Percentiles rank a stretch among this genome's conserved stretches.
Conservation (phyloP, 768 basidiomycete genomes). For the Phaeolepiota aurea region DNA sequence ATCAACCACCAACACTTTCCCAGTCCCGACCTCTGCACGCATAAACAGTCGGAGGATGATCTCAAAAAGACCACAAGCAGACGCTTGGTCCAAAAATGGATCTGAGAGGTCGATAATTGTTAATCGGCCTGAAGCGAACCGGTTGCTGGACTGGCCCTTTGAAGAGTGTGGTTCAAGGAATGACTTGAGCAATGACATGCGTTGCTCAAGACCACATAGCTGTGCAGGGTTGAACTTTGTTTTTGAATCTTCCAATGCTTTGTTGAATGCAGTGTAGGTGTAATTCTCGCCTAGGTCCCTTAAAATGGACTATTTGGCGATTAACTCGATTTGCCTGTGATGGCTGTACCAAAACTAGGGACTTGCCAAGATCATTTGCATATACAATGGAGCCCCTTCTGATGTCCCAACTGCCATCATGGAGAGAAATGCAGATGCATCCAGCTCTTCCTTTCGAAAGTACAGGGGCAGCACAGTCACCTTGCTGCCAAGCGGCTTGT, state of each 20-base stretch:
- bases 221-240: slow-evolving; percentile 50
- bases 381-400: slow-evolving; percentile 57
- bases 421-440: slow-evolving; percentile 59
- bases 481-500: slow-evolving; percentile 38
- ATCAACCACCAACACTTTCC: slow-evolving; percentile 65
- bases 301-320: slow-evolving; percentile 40
- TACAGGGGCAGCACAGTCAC: slow-evolving; percentile 47
- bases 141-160: slow-evolving; percentile 2
- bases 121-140: slow-evolving; percentile 49
- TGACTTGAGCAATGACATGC: slow-evolving; percentile 50
- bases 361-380: slow-evolving; percentile 58
- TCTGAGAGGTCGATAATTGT: slow-evolving; percentile 69
- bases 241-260: slow-evolving; percentile 35
- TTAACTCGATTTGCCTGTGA: not conserved
- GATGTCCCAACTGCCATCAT: slow-evolving; percentile 68
- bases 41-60: slow-evolving; percentile 60
- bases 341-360: not conserved
- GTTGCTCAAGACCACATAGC: slow-evolving; percentile 47
- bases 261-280: slow-evolving; percentile 40
- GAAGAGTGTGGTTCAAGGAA: slow-evolving; percentile 33
- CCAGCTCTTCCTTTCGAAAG: slow-evolving; percentile 53
- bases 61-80: slow-evolving; percentile 66
- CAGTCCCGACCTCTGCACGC: slow-evolving; percentile 47
- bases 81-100: slow-evolving; percentile 59
- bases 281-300: slow-evolving; percentile 57